Evolutionary conservation across 2,329 filamentous ascomycete species (phyloP), one percentile per base, ranked within the genome.

Genomic region (Xylariaceae sp.): DNA sequence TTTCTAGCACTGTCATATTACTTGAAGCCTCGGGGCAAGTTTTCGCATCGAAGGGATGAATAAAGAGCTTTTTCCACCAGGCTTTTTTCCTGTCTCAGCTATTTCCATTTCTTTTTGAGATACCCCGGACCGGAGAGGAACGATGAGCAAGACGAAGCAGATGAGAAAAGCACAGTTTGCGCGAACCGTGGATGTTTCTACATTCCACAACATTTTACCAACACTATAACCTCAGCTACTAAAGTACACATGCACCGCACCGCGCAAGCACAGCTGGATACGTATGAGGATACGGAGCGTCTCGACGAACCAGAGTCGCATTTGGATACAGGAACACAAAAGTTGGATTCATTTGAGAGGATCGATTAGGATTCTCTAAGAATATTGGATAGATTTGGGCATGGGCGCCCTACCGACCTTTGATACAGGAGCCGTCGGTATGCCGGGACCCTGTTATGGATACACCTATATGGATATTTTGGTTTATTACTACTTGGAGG

Each of bases 1-100:
- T 59, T 62, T 50, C 56, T 60, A 61, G 51, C 59, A 59, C 49
- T 65, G 60, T 66, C 60, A 61, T 65, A 65, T 62, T 65, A 65
- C 59, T n/a, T 63, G 48, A 46, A 44, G 64, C 62, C 64, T 59
- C 64, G 59, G 60, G 64, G 64, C 64, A 63, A 57, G 57, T 56
- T 42, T 51, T 60, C 57, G 62, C 62, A 65, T 62, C 49, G 22
- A 40, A 50, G 57, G 53, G 55, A 48, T 5, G 57, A 54, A 60
- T 49, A 64, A 57, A 57, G 56, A 58, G 56, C 60, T 57, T 57
- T 47, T 43, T 10, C 34, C 5, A 38, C 33, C 41, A 47, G 51
- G 48, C 55, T 59, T 53, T 60, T 60, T 65, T 61, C 54, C 60
- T 56, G 58, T 63, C 63, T 64, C 61, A 51, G 60, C 59, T 52